Evolutionary conservation across 2,329 filamentous ascomycete species (phyloP).

Genomic region (Rosellinia necatrix): DNA sequence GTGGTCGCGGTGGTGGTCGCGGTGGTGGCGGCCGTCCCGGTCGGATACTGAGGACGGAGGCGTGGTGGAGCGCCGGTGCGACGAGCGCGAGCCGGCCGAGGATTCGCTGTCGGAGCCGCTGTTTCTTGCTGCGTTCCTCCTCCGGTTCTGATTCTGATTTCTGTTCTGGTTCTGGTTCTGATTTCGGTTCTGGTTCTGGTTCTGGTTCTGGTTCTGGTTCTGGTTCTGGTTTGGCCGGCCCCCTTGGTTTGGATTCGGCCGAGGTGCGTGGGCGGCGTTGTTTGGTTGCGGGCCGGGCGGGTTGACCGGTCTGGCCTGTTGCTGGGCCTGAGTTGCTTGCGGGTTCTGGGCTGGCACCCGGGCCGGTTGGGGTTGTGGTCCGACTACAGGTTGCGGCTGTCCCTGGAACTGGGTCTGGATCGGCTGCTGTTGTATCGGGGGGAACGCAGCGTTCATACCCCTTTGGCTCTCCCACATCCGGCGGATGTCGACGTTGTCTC

Average conservation of each 20-base stretch:
- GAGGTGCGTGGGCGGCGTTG: neutral
- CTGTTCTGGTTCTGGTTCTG: neutral
- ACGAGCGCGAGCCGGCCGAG: conserved; percentile 25
- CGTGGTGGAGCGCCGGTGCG: conserved; percentile 20
- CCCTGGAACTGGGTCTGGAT: neutral
- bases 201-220: neutral
- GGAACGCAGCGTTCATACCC: neutral
- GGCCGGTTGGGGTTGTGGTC: neutral
- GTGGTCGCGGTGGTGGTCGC: conserved; percentile 5
- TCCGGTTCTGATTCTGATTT: neutral
- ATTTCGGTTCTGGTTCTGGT: neutral
- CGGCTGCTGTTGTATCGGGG: conserved; percentile 3
- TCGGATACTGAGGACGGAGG: conserved; percentile 28
- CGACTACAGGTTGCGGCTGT: neutral
- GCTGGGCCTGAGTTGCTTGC: neutral
- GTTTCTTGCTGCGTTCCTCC: neutral
- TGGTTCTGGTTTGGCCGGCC: neutral
- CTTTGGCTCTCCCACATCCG: conserved; percentile 32
- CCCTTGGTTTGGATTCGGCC: neutral
- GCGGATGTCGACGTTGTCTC: conserved; percentile 37
- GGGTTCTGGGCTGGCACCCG: neutral
- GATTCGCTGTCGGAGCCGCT: conserved; percentile 12
- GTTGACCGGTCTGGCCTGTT: neutral
- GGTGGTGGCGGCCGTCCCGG: neutral
- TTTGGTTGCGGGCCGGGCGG: neutral